phyloP scores from a whole-genome alignment of 305 asterid species.

The Withania somnifera region DNA sequence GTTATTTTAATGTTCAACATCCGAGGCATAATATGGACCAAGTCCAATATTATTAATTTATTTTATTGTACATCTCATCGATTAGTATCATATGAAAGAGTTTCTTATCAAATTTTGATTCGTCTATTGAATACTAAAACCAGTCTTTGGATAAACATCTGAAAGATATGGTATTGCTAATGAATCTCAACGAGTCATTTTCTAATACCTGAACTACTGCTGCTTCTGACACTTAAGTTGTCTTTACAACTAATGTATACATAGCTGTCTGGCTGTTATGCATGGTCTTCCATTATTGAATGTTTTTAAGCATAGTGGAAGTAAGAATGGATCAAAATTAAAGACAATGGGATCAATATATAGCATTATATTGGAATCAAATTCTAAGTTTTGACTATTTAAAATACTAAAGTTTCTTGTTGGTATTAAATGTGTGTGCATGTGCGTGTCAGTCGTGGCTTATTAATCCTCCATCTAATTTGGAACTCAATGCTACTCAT shows the following conservation, averaged over 20 bases:
- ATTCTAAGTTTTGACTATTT: conserved; percentile 18
- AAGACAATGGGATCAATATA: conserved; percentile 13
- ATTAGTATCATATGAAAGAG: background rate
- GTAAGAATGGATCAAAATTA: conserved; percentile 4
- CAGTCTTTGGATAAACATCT: conserved; percentile 4
- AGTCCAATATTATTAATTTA: background rate
- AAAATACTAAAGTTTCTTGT: conserved; percentile 30
- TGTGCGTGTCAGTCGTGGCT: background rate
- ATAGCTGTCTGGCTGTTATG: conserved; percentile 5
- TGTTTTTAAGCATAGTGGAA: conserved; percentile 12
- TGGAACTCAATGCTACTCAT: conserved; percentile 1
- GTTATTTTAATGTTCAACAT: background rate
- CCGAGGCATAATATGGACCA: background rate
- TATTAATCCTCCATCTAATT: conserved; percentile 9
- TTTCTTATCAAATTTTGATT: background rate
- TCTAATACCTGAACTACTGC: background rate
- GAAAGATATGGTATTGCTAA: background rate
- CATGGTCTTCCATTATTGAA: conserved; percentile 23
- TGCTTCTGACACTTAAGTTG: conserved; percentile 2
- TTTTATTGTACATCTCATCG: background rate
- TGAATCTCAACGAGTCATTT: background rate
- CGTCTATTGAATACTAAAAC: background rate
- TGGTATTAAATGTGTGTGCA: conserved; percentile 25
- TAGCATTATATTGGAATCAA: conserved; percentile 5
- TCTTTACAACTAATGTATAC: conserved; percentile 21